Base-by-base conservation (phyloP, 495 filamentous ascomycete genomes). In the Annulohypoxylon maeteangense region DNA sequence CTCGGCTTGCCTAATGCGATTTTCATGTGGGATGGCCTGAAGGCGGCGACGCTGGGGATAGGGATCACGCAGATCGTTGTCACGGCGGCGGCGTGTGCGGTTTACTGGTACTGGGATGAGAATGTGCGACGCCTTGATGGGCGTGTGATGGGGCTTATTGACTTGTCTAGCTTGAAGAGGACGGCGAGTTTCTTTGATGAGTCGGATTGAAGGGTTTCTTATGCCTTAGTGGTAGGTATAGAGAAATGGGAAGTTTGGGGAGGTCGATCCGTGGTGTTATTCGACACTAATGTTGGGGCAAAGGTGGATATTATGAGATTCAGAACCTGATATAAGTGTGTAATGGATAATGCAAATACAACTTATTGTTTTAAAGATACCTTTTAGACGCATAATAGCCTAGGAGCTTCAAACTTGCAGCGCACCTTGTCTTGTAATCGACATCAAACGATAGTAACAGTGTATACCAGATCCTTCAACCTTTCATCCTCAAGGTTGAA, bases 181-280 rank as follows among this genome's bases (percentile, higher is more conserved):
- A 71, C 56, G 11, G 80, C 74, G 42, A 83, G 81, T 47, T 83
- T 82, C 60, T 85, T 85, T 66, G 82, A 84, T 66, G 82, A 84
- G 58, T 70, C 74, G n/a, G 81, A 84, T 60, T 84, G 45, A 78
- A 45, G 11, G 7, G n/a, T 11, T 27, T 27, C 10, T 1, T 27
- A n/a, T 23, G 14, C 14, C 6, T 10, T 8, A 23, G 47, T 62
- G 18, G 36, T 20, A 20, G 18, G 36, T 20, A 20, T 2, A n/a
- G 6, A 10, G 10, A 34, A 12, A 7, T 22, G 4, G 51, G 18
- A 51, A 29, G 22, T 47, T 29, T 27, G 2, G 23, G 29, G 14
- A 16, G 12, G 3, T 29, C 27, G 6, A 29, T 29, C 27, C 27
- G 27, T 29, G 6, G 6, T 29, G 3, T 29, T 29, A 29, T 6